A percentile compares a stretch with the other conserved stretches of the same genome.
Conservation (phyloP, 129 eudicot species). For the Glebionis coronaria region DNA sequence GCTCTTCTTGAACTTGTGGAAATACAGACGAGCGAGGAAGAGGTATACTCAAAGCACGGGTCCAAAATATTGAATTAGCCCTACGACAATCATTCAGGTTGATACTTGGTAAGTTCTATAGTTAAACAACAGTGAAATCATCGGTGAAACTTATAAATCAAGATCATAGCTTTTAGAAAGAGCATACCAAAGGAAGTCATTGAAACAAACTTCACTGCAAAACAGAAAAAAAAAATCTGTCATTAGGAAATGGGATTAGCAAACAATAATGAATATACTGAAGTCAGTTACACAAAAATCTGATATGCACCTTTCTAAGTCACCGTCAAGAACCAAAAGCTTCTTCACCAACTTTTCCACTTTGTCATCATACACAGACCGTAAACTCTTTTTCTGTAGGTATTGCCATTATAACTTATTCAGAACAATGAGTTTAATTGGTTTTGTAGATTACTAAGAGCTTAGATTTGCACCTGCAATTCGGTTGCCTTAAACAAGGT, state of each 20-base stretch:
- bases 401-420: not conserved
- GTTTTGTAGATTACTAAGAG: too few species aligned
- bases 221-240: conserved; percentile 11
- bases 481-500: conserved; percentile 70
- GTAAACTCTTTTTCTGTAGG: conserved; percentile 77
- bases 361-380: conserved; percentile 58
- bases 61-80: conserved; percentile 99
- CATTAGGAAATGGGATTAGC: conserved; percentile 10
- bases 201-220: conserved; percentile 76
- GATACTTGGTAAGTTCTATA: not conserved
- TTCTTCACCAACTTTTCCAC: conserved; percentile 68
- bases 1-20: conserved; percentile 48
- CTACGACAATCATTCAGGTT: conserved; percentile 26
- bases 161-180: conserved; percentile 2
- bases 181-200: conserved; percentile 84
- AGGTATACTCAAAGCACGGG: conserved; percentile 96
- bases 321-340: conserved; percentile 69
- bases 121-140: not conserved
- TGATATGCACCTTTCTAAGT: conserved; percentile 58
- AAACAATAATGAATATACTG: not conserved
- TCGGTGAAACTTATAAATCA: not conserved
- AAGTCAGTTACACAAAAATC: not conserved
- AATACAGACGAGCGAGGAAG: conserved; percentile 66
- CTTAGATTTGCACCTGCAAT: conserved; percentile 50
- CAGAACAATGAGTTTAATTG: not conserved